A percentile compares a stretch with the other conserved stretches of the same genome.
These are phyloP conservation scores for Aspergillus sp. DNA, from an alignment of 2,329 filamentous ascomycete genomes.

Conservation along the genomic window DNA sequence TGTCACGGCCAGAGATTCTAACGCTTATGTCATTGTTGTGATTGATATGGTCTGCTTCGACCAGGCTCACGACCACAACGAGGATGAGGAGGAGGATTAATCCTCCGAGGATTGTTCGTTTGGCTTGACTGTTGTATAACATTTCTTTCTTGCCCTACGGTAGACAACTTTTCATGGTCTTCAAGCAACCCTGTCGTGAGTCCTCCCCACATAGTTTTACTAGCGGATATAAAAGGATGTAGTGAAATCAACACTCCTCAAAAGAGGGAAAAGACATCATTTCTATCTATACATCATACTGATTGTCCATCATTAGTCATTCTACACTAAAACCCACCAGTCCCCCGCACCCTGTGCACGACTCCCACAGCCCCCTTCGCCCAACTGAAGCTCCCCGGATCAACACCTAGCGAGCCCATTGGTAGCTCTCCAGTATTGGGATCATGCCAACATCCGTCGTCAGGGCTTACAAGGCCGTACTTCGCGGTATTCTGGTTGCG, in stretches of 20 bases:
- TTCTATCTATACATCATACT: not conserved
- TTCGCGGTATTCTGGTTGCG: constrained; percentile 69
- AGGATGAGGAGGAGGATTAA: no score
- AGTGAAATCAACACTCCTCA: not conserved
- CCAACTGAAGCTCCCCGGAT: constrained; percentile 63
- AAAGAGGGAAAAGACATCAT: not conserved
- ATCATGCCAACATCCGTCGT: constrained; percentile 69
- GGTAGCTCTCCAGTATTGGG: constrained; percentile 50
- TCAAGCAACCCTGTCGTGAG: no score
- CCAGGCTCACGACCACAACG: no score
- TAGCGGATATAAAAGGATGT: no score
- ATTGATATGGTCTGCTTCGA: no score
- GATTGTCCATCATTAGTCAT: not conserved
- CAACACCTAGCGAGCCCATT: constrained; percentile 55
- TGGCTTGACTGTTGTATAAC: no score
- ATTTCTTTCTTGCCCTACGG: no score
- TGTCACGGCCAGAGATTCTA: no score
- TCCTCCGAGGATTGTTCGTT: no score
- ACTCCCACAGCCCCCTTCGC: constrained; percentile 62
- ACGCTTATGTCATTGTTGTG: no score
- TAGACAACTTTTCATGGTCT: no score
- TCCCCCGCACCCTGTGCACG: constrained; percentile 61
- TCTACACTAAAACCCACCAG: constrained; percentile 55
- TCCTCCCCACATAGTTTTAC: no score
- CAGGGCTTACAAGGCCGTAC: constrained; percentile 59